Percentiles rank a stretch among this genome's conserved stretches.
These are phyloP conservation scores for Alternaria ethzedia DNA, from an alignment of 2,329 filamentous ascomycete species.

Conservation along the genomic window DNA sequence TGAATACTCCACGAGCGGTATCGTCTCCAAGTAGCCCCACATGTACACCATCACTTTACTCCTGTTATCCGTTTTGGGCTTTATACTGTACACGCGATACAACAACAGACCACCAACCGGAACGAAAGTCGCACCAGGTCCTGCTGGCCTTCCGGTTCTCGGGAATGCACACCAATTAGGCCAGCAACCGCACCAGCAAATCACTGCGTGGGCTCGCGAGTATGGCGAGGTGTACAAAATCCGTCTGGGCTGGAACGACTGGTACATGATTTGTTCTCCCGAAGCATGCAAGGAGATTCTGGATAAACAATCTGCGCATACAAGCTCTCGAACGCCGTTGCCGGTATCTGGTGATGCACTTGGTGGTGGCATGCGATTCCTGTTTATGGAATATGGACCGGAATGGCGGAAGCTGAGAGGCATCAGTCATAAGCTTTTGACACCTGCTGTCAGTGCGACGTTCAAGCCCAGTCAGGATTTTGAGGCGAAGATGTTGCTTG, in stretches of 20 bases:
- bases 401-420: constrained; percentile 51
- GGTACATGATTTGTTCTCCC: constrained; percentile 55
- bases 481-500: constrained; percentile 54
- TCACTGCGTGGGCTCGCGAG: constrained; percentile 47
- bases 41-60: constrained; percentile 25
- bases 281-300: constrained; percentile 54
- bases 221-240: constrained; percentile 57
- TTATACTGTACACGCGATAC: constrained; percentile 19
- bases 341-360: constrained; percentile 52
- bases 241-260: constrained; percentile 54
- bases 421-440: constrained; percentile 50
- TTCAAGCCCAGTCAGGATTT: constrained; percentile 56
- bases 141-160: constrained; percentile 33
- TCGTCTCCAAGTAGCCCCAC: constrained; percentile 13
- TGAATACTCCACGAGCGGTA: neutral
- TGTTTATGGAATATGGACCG: constrained; percentile 51
- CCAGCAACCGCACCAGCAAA: constrained; percentile 37
- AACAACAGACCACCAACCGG: constrained; percentile 22
- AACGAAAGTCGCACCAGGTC: constrained; percentile 28
- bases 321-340: constrained; percentile 46
- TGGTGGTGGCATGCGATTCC: constrained; percentile 50
- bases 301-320: constrained; percentile 48
- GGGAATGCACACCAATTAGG: constrained; percentile 40
- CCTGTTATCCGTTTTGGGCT: constrained; percentile 11
- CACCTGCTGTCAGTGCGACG: constrained; percentile 44